Conservation (phyloP, 345 rosid species). For the Hypericum androsaemum region DNA sequence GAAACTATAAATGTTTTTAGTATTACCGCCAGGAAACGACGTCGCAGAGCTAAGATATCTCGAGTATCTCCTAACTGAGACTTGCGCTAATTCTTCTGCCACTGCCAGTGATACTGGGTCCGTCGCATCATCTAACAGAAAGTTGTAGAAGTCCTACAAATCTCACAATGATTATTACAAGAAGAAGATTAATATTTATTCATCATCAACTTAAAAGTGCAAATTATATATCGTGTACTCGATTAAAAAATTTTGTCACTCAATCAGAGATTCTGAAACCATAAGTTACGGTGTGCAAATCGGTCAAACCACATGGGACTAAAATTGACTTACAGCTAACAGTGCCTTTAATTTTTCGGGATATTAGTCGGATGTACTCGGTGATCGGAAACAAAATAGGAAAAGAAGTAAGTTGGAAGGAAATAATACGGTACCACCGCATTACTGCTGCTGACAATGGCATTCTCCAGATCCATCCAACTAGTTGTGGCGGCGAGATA, state of each 20-base stretch:
- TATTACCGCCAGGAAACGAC: conserved; percentile 21
- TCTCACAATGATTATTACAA: not conserved
- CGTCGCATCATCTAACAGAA: conserved; percentile 47
- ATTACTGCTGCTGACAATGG: conserved; percentile 34
- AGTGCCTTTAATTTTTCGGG: no score
- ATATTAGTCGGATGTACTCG: no score
- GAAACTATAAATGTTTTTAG: conserved; percentile 29
- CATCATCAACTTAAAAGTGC: not conserved
- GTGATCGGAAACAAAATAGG: not conserved
- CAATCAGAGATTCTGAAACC: no score
- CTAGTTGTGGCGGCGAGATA: conserved; percentile 45
- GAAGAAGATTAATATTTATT: not conserved
- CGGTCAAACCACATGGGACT: no score
- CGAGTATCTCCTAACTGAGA: conserved; percentile 34
- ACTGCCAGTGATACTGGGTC: conserved; percentile 33
- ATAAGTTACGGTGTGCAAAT: no score
- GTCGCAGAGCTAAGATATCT: conserved; percentile 37
- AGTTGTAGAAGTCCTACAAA: conserved; percentile 74
- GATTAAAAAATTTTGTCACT: no score
- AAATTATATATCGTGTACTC: not conserved
- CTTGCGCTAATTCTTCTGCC: conserved; percentile 15
- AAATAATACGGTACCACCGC: conserved; percentile 37
- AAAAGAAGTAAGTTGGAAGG: not conserved
- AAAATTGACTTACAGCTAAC: no score
- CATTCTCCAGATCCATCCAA: conserved; percentile 49